Evolutionary conservation across 805 yeast species (phyloP).

Genomic region (Starmerella sp.): DNA sequence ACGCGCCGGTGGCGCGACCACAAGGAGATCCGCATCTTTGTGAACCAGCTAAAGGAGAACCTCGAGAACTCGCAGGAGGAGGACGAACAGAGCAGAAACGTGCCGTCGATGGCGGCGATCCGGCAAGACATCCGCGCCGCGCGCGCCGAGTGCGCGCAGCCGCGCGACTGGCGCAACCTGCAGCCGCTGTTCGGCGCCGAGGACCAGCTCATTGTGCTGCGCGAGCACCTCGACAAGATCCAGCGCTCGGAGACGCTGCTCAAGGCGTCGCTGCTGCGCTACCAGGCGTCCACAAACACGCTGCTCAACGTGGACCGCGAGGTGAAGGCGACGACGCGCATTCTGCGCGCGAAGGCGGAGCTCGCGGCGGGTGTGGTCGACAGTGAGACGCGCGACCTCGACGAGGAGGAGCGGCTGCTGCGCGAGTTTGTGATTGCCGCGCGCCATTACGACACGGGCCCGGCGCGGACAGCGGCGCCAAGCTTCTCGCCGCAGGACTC

Average conservation of each 20-base stretch:
- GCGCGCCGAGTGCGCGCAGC: background rate
- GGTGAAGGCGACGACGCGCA: background rate
- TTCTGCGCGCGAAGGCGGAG: background rate
- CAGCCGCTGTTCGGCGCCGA: slow-evolving; percentile 1
- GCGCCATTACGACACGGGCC: background rate
- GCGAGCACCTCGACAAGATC: background rate
- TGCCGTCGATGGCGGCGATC: background rate
- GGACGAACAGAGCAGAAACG: background rate
- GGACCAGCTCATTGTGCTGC: background rate
- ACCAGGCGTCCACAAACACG: slow-evolving; percentile 5
- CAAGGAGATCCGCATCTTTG: background rate
- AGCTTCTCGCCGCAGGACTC: background rate
- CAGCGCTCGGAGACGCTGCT: background rate
- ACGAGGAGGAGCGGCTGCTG: slow-evolving; percentile 9
- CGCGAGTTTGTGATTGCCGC: slow-evolving; percentile 7
- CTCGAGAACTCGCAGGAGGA: background rate
- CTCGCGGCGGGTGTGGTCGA: background rate
- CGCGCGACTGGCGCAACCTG: background rate
- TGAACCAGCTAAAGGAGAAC: background rate
- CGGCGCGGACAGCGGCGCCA: background rate
- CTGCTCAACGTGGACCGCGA: slow-evolving; percentile 4
- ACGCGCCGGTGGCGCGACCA: slow-evolving; percentile 3
- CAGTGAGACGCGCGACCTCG: background rate
- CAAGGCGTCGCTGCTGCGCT: background rate
- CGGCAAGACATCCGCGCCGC: background rate